Evolutionary conservation across 2,329 filamentous ascomycete species (phyloP).

Genomic region (Penicillium thymicola): DNA sequence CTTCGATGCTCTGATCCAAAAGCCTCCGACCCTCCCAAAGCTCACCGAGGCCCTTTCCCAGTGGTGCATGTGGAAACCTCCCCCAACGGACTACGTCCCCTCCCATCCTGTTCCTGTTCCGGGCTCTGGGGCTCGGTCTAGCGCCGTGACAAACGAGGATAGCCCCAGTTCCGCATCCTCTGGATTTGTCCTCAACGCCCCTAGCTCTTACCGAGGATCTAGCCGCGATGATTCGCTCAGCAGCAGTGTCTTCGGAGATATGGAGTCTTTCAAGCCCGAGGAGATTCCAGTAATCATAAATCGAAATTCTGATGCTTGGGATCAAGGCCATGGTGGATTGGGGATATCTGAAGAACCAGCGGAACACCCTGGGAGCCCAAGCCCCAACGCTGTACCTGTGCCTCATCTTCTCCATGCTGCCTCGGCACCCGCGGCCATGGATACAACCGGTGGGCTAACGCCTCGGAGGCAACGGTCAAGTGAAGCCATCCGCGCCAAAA

Average conservation of each 20-base stretch:
- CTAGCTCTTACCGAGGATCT: slow-evolving; percentile 72
- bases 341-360: slow-evolving; percentile 66
- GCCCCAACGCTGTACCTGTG: slow-evolving; percentile 39
- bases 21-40: slow-evolving; percentile 90
- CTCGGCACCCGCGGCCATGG: slow-evolving; percentile 63
- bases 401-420: slow-evolving; percentile 58
- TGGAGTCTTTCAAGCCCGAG: slow-evolving; percentile 73
- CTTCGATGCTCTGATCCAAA: slow-evolving; percentile 93
- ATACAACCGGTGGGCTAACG: slow-evolving; percentile 47
- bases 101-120: slow-evolving; percentile 59
- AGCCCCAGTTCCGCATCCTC: slow-evolving; percentile 81
- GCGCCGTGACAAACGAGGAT: slow-evolving; percentile 65
- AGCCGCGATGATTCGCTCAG: slow-evolving; percentile 86
- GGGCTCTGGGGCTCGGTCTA: slow-evolving; percentile 61
- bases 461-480: slow-evolving; percentile 64
- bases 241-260: slow-evolving; percentile 78
- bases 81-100: slow-evolving; percentile 55
- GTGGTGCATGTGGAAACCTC: slow-evolving; percentile 90
- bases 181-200: slow-evolving; percentile 64
- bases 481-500: slow-evolving; percentile 71
- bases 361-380: slow-evolving; percentile 18
- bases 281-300: slow-evolving; percentile 74
- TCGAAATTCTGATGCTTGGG: slow-evolving; percentile 75
- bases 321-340: slow-evolving; percentile 62
- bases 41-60: slow-evolving; percentile 81